A percentile compares a stretch with the other conserved stretches of the same genome.
Conservation (phyloP, 164 flowering plant genomes). For the Saururus chinensis region DNA sequence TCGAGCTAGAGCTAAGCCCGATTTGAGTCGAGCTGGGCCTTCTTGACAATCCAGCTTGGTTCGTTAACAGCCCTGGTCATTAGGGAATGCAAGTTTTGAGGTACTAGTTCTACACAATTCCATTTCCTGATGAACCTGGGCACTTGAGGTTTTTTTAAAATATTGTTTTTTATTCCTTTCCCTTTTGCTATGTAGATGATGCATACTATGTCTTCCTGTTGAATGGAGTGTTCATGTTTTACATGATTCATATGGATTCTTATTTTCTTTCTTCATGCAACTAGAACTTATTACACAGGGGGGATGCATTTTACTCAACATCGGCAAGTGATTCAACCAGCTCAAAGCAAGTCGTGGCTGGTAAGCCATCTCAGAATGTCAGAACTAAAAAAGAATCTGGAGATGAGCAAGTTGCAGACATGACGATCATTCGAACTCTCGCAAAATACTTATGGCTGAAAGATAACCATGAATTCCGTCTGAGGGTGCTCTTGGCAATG, state of each 20-base stretch:
- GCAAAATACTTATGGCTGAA: slow-evolving; percentile 83
- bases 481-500: slow-evolving; percentile 63
- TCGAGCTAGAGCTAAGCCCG: no score
- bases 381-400: slow-evolving; percentile 10
- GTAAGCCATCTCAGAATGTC: slow-evolving; percentile 13
- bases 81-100: no score
- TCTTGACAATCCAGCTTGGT: no score
- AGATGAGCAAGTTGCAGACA: slow-evolving; percentile 40
- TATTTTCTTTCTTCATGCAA: neutral
- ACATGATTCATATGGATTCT: neutral
- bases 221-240: neutral
- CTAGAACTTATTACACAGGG: slow-evolving; percentile 27
- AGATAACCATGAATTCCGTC: slow-evolving; percentile 72
- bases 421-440: slow-evolving; percentile 59
- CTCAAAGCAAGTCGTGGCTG: slow-evolving; percentile 12
- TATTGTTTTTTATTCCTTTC: no score
- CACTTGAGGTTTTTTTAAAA: no score
- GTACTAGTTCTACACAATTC: no score
- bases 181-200: neutral
- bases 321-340: slow-evolving; percentile 17
- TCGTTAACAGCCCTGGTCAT: no score
- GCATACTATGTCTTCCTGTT: neutral
- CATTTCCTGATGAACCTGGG: no score
- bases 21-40: no score
- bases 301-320: slow-evolving; percentile 40